These are phyloP conservation scores for Dendrostoma leiphaemia DNA, from an alignment of 2,329 filamentous ascomycete genomes.

Conservation along the genomic window DNA sequence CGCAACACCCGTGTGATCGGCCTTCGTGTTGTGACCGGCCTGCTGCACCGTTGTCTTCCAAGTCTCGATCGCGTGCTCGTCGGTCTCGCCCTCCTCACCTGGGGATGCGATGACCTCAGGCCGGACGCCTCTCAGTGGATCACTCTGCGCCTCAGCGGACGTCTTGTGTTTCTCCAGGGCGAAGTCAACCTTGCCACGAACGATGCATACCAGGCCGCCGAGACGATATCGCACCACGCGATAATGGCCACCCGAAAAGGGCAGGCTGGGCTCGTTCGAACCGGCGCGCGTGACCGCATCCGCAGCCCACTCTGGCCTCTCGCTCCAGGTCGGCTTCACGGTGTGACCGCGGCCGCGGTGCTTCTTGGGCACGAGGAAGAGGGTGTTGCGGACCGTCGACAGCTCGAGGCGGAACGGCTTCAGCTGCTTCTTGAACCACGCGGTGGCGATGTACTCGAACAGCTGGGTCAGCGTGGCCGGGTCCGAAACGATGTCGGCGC, in stretches of 20 bases:
- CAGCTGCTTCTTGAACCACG: no score
- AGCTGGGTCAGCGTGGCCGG: constrained; percentile 5
- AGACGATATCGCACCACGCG: constrained; percentile 11
- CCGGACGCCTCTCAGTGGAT: neutral
- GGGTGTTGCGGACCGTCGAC: constrained; percentile 5
- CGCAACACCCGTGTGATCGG: neutral
- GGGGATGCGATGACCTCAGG: neutral
- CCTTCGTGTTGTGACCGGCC: neutral
- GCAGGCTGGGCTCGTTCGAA: neutral
- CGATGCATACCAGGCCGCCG: constrained; percentile 1
- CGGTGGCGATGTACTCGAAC: neutral
- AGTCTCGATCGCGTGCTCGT: neutral
- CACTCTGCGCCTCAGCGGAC: neutral
- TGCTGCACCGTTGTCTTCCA: constrained; percentile 2
- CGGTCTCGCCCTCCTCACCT: neutral
- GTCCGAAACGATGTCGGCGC: constrained; percentile 12
- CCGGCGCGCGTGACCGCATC: neutral
- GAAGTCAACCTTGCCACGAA: constrained; percentile 12
- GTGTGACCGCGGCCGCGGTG: constrained; percentile 7
- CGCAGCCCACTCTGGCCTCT: constrained; percentile 8
- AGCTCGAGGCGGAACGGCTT: constrained; percentile 15
- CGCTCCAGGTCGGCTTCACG: neutral
- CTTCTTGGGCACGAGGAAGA: neutral
- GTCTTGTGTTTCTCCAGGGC: neutral
- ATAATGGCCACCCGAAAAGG: constrained; percentile 6